Evolutionary conservation across 2,329 filamentous ascomycete genomes (phyloP).

Genomic region (Penicillium thymicola): DNA sequence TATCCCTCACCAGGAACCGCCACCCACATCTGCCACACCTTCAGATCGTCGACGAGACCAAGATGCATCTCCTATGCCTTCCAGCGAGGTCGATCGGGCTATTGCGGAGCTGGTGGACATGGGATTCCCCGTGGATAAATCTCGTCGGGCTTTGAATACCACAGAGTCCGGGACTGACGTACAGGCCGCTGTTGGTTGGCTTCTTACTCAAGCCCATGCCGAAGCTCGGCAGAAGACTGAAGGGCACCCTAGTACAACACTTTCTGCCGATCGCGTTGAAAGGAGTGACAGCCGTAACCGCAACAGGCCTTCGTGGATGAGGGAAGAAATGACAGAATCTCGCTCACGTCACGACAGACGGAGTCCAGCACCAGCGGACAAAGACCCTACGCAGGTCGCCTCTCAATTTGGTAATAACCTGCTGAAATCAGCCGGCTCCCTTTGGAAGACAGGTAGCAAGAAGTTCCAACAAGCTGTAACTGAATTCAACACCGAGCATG

Average conservation of each 20-base stretch:
- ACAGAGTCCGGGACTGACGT: constrained; percentile 77
- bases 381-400: constrained; percentile 75
- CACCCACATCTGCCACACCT: constrained; percentile 17
- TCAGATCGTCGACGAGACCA: constrained; percentile 11
- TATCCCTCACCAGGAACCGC: constrained; percentile 38
- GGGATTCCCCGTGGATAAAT: constrained; percentile 83
- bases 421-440: constrained; percentile 88
- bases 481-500: constrained; percentile 71
- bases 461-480: constrained; percentile 88
- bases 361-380: constrained; percentile 53
- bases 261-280: constrained; percentile 17
- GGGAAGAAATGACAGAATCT: constrained; percentile 44
- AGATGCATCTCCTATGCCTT: constrained; percentile 25
- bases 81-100: constrained; percentile 66
- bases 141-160: constrained; percentile 73
- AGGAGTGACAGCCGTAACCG: constrained; percentile 30
- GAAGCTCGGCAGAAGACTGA: constrained; percentile 70
- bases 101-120: constrained; percentile 90
- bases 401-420: constrained; percentile 77
- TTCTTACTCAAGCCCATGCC: constrained; percentile 85
- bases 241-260: constrained; percentile 23
- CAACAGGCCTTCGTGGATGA: constrained; percentile 60
- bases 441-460: constrained; percentile 95
- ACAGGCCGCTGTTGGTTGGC: constrained; percentile 81
- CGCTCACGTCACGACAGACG: constrained; percentile 30